Conservation (phyloP, 148 eudicot species). For the Drosera capensis region DNA sequence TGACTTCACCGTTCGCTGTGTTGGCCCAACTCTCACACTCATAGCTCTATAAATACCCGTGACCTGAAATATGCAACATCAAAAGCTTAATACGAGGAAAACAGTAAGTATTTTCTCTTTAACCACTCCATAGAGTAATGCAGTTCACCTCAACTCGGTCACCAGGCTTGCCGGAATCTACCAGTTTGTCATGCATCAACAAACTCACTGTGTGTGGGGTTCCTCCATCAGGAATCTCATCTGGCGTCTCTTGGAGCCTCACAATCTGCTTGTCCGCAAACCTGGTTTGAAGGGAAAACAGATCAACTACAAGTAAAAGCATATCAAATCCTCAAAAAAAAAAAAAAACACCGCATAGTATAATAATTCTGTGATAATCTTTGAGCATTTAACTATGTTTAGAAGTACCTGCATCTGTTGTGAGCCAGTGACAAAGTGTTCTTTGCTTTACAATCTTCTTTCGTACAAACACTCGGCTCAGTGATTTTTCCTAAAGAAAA, state of each 20-base stretch:
- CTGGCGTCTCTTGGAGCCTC: constrained; percentile 93
- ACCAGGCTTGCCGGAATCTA: constrained; percentile 90
- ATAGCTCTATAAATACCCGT: constrained; percentile 96
- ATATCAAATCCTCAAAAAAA: too few relatives aligned
- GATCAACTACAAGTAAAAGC: not conserved
- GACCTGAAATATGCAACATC: constrained; percentile 25
- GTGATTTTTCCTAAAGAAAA: constrained; percentile 54
- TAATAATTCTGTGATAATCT: too few relatives aligned
- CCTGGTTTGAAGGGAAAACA: constrained; percentile 19
- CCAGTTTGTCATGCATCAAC: constrained; percentile 94
- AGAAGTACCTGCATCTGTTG: constrained; percentile 79
- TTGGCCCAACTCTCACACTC: constrained; percentile 89
- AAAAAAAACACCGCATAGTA: too few relatives aligned
- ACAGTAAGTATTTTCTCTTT: too few relatives aligned
- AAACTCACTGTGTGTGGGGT: constrained; percentile 98
- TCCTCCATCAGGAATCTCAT: constrained; percentile 97
- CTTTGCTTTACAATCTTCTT: constrained; percentile 72
- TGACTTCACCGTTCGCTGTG: constrained; percentile 91
- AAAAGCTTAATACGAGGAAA: not conserved
- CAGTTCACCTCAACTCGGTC: constrained; percentile 97
- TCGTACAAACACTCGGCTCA: constrained; percentile 70
- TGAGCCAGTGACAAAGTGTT: constrained; percentile 89
- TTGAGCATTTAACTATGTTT: too few relatives aligned
- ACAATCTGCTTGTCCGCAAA: constrained; percentile 97
- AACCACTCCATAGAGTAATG: too few relatives aligned